Base-by-base conservation (phyloP, 1,284 basidiomycete species). In the Chalciporus piperatoides region DNA sequence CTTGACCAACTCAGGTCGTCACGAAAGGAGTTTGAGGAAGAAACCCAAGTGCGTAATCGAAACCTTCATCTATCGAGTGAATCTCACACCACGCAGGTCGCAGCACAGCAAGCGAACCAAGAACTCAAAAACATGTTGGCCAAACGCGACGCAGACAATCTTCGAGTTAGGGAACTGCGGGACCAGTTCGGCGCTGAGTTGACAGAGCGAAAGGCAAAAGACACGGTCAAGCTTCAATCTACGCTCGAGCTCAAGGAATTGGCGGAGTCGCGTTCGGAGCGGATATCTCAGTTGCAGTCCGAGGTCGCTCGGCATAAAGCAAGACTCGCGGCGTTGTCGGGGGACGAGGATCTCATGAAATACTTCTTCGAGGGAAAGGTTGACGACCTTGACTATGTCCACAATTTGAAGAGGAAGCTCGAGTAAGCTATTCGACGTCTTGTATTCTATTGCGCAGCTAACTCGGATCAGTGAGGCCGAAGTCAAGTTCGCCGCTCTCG, bases 251-350 rank as follows among this genome's bases (percentile, higher is more conserved):
- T 86, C 49, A 86, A 88, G 61, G 75, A 75, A 11, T 72, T 95
- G 30, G 79, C 84, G 17, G 82, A 86, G 48, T 79, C 84, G 9
- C 83, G 87, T 59, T 74, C 76, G 80, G 89, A 90, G 57, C 85
- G 93, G 21, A 84, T 97, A 43, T 69, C 69, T 6, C 79, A 83
- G 19, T 68, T 97, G 35, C 71, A 81, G 49, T 88, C 86, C 2
- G 91, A 98, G 67, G 74, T 91, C 14, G 77, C 76, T 41, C 77
- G 95, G 27, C 73, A 90, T 53, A 91, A 88, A 63, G 79, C 88
- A 41, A 79, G 82, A 33, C 71, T 96, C 6, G 92, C 90, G 12
- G 90, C 92, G 0, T 72, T 82, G 36, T 75, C 79, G 3, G 84
- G 86, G 6, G 79, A 90, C 28, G 79, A 83, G 53, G 84, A 90